Base-by-base conservation (phyloP, 75 land plant genomes). In the Selaginella tamariscina region DNA sequence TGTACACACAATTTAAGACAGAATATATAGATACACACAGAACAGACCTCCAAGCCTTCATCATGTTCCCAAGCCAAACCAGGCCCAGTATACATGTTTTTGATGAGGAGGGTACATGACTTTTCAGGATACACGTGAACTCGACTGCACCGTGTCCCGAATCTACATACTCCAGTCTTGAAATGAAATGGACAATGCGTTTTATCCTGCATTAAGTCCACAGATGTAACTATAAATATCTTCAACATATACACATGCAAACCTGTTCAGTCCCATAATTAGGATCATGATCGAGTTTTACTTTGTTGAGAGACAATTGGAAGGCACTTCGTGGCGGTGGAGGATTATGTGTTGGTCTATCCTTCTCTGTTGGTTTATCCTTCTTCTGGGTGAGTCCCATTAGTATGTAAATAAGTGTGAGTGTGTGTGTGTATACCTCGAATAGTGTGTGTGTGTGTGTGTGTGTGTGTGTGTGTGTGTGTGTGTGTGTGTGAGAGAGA, bases 1-100 rank as follows among this genome's bases (percentile, higher is more conserved):
- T 39, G 49, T 15, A 39, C 11, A 39, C 49, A 39, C 49, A 15
- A 39, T n/a, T n/a, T n/a, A 27, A 65, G 29, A 31, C 57, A 56
- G 69, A 56, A 49, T 71, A 71, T 31, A 67, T 31, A 68, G 56
- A 32, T 70, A 73, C 39, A 1, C 65, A 32, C 20, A 8, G 70
- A 26, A 89, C 96, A 85, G 81, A 94, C 98, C 98, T 94, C 98
- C 70, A 94, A 87, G 65, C 88, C 91, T 65, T 90, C 98, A 70
- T 90, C 88, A 70, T 85, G 91, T 39, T 94, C 98, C 85, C 83
- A 87, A 62, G 85, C 81, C 59, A 94, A 82, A 44, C 98, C 98
- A 77, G 98, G 91, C 23, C 98, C 98, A 79, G 70, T 85, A 68
- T 94, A 94, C 98, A 94, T 90, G 69, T 88, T 91, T 72, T 85